phyloP scores from a whole-genome alignment of 108 stramenopile species.

The Schizochytrium sp. region DNA sequence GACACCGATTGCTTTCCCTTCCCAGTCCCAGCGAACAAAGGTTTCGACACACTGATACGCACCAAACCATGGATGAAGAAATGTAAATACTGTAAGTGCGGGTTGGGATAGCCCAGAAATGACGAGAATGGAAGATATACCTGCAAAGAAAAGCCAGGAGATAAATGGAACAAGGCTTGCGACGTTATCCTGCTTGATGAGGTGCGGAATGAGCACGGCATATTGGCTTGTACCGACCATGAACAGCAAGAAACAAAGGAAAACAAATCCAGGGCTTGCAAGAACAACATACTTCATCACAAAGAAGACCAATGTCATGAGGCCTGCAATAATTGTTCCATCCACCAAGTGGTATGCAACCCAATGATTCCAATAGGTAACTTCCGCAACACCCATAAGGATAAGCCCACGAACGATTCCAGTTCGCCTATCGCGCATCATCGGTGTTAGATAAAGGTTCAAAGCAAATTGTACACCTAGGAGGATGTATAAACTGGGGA shows the following conservation, averaged over 20 bases:
- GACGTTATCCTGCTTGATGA: conserved; percentile 7
- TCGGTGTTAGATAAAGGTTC: neutral
- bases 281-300: neutral
- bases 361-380: neutral
- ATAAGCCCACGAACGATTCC: conserved; percentile 27
- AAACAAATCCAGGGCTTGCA: neutral
- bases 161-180: conserved; percentile 18
- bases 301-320: neutral
- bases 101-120: neutral
- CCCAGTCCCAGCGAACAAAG: conserved; percentile 48
- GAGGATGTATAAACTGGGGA: conserved; percentile 29
- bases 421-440: conserved; percentile 52
- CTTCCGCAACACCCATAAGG: neutral
- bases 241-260: neutral
- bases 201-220: neutral
- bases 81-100: neutral
- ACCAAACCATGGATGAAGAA: conserved; percentile 13
- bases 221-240: neutral
- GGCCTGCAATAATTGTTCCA: neutral
- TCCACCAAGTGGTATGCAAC: neutral
- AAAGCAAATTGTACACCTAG: conserved; percentile 10
- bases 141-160: neutral
- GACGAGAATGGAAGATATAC: neutral
- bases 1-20: conserved; percentile 15
- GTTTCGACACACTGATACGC: neutral